Evolutionary conservation across 2,329 filamentous ascomycete species (phyloP).

Genomic region (Aspergillus sp.): DNA sequence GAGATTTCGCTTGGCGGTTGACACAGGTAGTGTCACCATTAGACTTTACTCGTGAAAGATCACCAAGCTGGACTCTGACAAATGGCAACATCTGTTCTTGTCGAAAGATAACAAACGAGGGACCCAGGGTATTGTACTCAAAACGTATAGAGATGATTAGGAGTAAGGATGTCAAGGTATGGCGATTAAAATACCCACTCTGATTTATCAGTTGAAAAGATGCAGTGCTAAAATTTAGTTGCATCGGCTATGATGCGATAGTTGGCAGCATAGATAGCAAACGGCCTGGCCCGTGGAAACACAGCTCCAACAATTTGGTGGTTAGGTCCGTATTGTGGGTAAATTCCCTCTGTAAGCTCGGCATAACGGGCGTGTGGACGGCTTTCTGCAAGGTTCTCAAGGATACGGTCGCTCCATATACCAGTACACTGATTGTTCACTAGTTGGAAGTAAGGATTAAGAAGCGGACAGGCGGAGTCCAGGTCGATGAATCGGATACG

Average conservation of each 20-base stretch:
- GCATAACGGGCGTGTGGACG: constrained; percentile 55
- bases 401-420: constrained; percentile 64
- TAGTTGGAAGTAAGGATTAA: constrained; percentile 68
- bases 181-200: background rate
- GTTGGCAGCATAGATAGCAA: constrained; percentile 33
- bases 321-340: constrained; percentile 31
- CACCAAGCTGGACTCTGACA: background rate
- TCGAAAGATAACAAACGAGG: background rate
- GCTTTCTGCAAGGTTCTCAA: constrained; percentile 52
- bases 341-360: constrained; percentile 59
- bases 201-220: background rate
- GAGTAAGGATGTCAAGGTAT: background rate
- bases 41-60: background rate
- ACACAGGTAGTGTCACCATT: too few species aligned
- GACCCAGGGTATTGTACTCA: background rate
- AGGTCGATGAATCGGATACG: constrained; percentile 70
- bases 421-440: constrained; percentile 57
- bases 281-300: constrained; percentile 32
- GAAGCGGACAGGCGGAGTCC: constrained; percentile 61
- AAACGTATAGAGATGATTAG: background rate
- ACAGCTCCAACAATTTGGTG: constrained; percentile 27
- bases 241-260: constrained; percentile 38
- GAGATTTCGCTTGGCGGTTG: too few species aligned
- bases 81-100: background rate
- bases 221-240: constrained; percentile 17